Percentiles rank a stretch among this genome's conserved stretches.
phyloP scores from a whole-genome alignment of 2,329 filamentous ascomycete species.

The Purpureocillium lavendulum region DNA sequence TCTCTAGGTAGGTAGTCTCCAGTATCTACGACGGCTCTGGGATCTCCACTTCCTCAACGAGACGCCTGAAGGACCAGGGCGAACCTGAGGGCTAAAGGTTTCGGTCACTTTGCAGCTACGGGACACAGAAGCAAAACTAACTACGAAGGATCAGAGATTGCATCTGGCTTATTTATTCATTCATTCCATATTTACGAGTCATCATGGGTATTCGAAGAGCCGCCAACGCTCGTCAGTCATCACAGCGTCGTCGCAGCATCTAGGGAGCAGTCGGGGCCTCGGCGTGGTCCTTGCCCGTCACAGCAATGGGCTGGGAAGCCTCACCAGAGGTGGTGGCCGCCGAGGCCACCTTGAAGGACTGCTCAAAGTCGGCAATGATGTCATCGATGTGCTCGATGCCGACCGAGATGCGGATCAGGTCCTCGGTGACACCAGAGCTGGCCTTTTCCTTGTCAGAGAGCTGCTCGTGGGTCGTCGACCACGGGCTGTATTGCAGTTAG shows the following conservation, averaged over 20 bases:
- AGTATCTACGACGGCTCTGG: no score
- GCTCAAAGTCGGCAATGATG: constrained; percentile 91
- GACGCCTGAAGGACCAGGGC: no score
- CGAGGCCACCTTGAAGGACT: constrained; percentile 63
- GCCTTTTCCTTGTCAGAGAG: constrained; percentile 72
- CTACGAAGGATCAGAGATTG: no score
- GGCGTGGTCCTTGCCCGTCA: constrained; percentile 21
- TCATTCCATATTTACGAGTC: neutral
- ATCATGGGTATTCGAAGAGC: constrained; percentile 1
- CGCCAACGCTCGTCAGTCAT: neutral
- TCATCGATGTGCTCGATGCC: constrained; percentile 96
- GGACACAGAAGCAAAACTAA: no score
- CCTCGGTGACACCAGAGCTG: constrained; percentile 77
- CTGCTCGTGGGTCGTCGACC: constrained; percentile 93
- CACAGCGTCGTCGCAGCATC: neutral
- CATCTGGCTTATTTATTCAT: neutral
- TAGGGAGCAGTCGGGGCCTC: constrained; percentile 26
- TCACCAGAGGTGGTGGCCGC: constrained; percentile 31
- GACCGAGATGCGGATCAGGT: constrained; percentile 90
- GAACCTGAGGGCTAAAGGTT: no score
- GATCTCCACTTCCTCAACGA: no score
- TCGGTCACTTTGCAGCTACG: no score
- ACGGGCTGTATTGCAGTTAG: no score
- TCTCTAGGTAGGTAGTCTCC: no score
- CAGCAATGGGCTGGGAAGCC: constrained; percentile 13